These are phyloP conservation scores for Microdochium trichocladiopsis DNA, from an alignment of 2,329 filamentous ascomycete species.

Conservation along the genomic window DNA sequence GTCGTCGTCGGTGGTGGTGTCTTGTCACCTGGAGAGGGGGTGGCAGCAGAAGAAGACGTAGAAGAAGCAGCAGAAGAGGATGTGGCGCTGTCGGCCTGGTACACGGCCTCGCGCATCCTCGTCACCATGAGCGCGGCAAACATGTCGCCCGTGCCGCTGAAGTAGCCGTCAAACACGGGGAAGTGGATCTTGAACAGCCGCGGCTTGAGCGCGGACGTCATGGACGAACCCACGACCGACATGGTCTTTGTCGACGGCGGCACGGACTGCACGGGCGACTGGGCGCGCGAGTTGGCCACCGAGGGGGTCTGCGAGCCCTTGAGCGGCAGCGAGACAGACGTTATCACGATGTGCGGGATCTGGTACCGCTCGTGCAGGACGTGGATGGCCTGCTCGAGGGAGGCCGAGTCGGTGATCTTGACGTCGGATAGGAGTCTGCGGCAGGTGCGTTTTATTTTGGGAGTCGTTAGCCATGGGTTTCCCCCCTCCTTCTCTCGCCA, in stretches of 20 bases:
- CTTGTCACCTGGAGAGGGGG: not conserved
- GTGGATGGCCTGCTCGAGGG: conserved; percentile 67
- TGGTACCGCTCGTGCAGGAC: conserved; percentile 68
- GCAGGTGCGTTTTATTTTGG: not conserved
- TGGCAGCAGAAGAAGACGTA: not conserved
- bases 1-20: not conserved
- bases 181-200: conserved; percentile 87
- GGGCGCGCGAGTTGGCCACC: conserved; percentile 59
- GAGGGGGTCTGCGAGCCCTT: conserved; percentile 49
- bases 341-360: conserved; percentile 87
- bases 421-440: conserved; percentile 77
- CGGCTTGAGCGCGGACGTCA: conserved; percentile 53
- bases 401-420: conserved; percentile 68
- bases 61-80: conserved; percentile 11
- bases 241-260: conserved; percentile 33
- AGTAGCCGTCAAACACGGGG: conserved; percentile 85
- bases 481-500: not conserved
- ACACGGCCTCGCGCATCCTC: conserved; percentile 76
- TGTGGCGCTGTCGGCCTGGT: conserved; percentile 23
- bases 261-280: conserved; percentile 7
- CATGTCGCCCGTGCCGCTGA: conserved; percentile 97
- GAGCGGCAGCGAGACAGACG: conserved; percentile 67
- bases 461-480: not conserved
- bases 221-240: conserved; percentile 63
- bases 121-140: conserved; percentile 88